phyloP scores from a whole-genome alignment of 495 filamentous ascomycete species.

The Evernia prunastri region DNA sequence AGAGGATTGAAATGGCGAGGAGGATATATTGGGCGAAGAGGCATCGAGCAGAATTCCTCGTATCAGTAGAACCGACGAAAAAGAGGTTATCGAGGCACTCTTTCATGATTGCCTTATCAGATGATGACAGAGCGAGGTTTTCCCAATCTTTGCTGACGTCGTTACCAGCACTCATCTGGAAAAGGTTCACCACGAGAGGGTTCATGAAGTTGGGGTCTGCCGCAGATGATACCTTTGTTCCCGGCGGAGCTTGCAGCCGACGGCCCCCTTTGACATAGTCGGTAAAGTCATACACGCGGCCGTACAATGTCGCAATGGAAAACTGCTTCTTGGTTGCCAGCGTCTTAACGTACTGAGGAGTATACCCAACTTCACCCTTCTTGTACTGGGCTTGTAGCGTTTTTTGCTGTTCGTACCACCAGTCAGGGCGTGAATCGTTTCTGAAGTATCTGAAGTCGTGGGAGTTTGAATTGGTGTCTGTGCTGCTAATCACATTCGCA shows the following conservation, averaged over 20 bases:
- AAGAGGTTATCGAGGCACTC: conserved; percentile 91
- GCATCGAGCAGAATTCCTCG: conserved; percentile 78
- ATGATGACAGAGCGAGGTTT: conserved; percentile 49
- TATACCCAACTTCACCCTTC: conserved; percentile 85
- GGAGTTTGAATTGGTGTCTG: conserved; percentile 69
- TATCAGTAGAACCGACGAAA: conserved; percentile 88
- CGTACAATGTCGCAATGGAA: conserved; percentile 71
- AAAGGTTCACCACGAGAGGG: conserved; percentile 62
- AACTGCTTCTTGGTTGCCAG: conserved; percentile 56
- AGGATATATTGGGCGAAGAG: conserved; percentile 87
- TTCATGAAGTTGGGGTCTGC: conserved; percentile 80
- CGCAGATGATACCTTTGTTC: conserved; percentile 40
- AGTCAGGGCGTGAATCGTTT: conserved; percentile 77
- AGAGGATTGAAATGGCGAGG: conserved; percentile 77
- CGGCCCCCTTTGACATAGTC: conserved; percentile 76
- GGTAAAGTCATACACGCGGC: conserved; percentile 85
- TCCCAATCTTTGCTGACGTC: conserved; percentile 85
- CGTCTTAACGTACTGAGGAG: conserved; percentile 63
- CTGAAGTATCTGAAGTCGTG: conserved; percentile 89
- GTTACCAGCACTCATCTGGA: conserved; percentile 64
- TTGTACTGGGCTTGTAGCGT: conserved; percentile 70
- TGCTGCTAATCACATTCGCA: conserved; percentile 53
- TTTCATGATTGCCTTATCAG: conserved; percentile 60
- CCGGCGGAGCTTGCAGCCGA: conserved; percentile 47
- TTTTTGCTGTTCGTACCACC: conserved; percentile 82